Base-by-base conservation (phyloP, 2,329 filamentous ascomycete genomes). In the Diplocarpon mali region DNA sequence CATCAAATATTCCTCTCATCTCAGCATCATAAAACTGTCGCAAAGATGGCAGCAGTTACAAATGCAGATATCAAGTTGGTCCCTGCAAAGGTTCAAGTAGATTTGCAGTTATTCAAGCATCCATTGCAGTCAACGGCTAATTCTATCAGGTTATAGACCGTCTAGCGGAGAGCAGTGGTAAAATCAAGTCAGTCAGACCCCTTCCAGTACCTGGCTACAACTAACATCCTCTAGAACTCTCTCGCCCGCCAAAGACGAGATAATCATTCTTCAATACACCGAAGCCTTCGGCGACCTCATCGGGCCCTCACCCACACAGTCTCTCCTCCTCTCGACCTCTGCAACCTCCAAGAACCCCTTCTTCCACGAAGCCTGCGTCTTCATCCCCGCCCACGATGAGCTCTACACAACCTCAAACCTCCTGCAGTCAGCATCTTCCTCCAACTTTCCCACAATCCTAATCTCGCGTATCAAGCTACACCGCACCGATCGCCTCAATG, bases 381-480 rank as follows among this genome's bases (percentile, higher is more conserved):
- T 66, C 51, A 30, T 67, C 5, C 57, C 61, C 4, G 53, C 59
- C 8, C 53, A 61, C 17, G 65, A 59, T 38, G 67, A 71, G 50
- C 59, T 73, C 15, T 72, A 67, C 49, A 56, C 63, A 14, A 72
- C 67, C 5, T 72, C 69, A 20, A 63, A 64, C 47, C 61, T 69
- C 3, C 60, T 73, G 7, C 61, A 64, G 49, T 45, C 56, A 36
- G 58, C 64, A 1, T 53, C 55, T 38, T 64, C 61, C 40, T 62
- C 67, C 1, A 57, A 62, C 32, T 56, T 65, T 2, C 67, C 69
- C 8, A 58, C 63, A 0, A 62, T 72, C 17, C 59, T 73, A 27
- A 71, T 72, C 46, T 72, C 69, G 5, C 64, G 62, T 28, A 40
- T 71, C 16, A 62, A 56, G 38, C 48, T 68, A 2, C 46, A 49